Evolutionary conservation across 164 flowering plant species (phyloP).

Genomic region (Protea cynaroides): DNA sequence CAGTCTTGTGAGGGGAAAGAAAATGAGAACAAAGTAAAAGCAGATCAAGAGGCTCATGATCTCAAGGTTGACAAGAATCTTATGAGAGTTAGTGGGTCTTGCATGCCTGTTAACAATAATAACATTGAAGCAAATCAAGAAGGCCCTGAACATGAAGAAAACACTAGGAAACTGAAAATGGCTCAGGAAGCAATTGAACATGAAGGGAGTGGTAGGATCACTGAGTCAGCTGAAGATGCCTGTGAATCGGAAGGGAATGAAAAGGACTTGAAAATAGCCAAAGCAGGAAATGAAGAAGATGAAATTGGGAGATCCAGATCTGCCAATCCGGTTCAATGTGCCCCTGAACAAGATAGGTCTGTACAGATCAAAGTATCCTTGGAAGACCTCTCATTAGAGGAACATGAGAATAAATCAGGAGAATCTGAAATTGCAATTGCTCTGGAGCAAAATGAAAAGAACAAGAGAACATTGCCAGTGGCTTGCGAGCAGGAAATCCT

Average conservation of each 20-base stretch:
- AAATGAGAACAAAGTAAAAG: slow-evolving; percentile 9
- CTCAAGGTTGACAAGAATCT: slow-evolving; percentile 8
- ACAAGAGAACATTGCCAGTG: slow-evolving; percentile 11
- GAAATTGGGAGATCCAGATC: slow-evolving; percentile 1
- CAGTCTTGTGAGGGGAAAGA: slow-evolving; percentile 9
- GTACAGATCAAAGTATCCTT: slow-evolving; percentile 9
- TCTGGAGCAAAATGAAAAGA: slow-evolving; percentile 11
- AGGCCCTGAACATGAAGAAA: slow-evolving; percentile 2
- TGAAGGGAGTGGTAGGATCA: slow-evolving; percentile 14
- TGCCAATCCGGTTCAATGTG: slow-evolving; percentile 2
- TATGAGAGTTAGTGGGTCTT: slow-evolving; percentile 10
- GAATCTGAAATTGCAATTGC: slow-evolving; percentile 11
- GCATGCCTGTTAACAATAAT: slow-evolving; percentile 2
- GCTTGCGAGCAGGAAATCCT: slow-evolving; percentile 13
- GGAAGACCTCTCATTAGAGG: slow-evolving; percentile 7
- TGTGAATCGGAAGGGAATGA: background rate
- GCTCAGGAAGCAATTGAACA: slow-evolving; percentile 7
- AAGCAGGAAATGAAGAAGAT: background rate
- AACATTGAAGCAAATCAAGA: slow-evolving; percentile 5
- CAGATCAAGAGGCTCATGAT: slow-evolving; percentile 9
- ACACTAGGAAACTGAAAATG: slow-evolving; percentile 4
- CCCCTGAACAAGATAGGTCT: slow-evolving; percentile 8
- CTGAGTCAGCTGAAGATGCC: slow-evolving; percentile 1
- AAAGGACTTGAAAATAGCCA: background rate
- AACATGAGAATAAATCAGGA: slow-evolving; percentile 17